A percentile compares a stretch with the other conserved stretches of the same genome.
phyloP scores from a whole-genome alignment of 805 yeast genomes.

The Sugiyamaella mastotermitis region DNA sequence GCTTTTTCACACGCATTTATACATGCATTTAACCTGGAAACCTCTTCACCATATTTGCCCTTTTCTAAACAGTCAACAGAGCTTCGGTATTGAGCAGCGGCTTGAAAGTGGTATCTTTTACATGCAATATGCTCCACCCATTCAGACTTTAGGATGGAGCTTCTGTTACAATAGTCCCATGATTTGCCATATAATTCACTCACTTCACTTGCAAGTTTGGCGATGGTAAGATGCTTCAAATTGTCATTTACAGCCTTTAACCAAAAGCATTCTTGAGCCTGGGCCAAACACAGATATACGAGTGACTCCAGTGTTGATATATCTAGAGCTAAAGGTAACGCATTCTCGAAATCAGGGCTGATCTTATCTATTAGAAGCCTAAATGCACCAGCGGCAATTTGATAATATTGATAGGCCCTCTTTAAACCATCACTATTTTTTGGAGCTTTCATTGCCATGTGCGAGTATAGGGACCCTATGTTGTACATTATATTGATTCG shows the following conservation, averaged over 20 bases:
- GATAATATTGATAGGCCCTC: constrained; percentile 58
- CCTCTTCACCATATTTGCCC: constrained; percentile 65
- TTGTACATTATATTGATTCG: constrained; percentile 59
- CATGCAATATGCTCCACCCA: constrained; percentile 59
- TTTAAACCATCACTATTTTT: constrained; percentile 35
- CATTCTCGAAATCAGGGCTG: constrained; percentile 19
- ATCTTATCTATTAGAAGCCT: constrained; percentile 30
- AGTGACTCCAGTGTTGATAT: constrained; percentile 46
- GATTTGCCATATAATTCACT: constrained; percentile 50
- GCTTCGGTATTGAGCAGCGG: constrained; percentile 63
- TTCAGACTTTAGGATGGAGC: constrained; percentile 49
- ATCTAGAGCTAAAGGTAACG: constrained; percentile 43
- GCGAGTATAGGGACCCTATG: constrained; percentile 58
- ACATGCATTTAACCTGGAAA: constrained; percentile 50
- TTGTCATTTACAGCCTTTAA: constrained; percentile 50
- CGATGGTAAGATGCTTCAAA: constrained; percentile 53
- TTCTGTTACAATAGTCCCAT: constrained; percentile 36
- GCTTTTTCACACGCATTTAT: constrained; percentile 29
- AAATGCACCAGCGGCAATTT: constrained; percentile 65
- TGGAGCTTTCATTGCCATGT: constrained; percentile 44
- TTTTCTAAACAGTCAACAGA: constrained; percentile 44
- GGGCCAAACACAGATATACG: constrained; percentile 57
- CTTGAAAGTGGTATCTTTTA: constrained; percentile 60
- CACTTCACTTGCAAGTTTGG: constrained; percentile 61
- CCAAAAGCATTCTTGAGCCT: constrained; percentile 87